Conservation (phyloP, 805 yeast species). For the Scheffersomyces amazonensis region DNA sequence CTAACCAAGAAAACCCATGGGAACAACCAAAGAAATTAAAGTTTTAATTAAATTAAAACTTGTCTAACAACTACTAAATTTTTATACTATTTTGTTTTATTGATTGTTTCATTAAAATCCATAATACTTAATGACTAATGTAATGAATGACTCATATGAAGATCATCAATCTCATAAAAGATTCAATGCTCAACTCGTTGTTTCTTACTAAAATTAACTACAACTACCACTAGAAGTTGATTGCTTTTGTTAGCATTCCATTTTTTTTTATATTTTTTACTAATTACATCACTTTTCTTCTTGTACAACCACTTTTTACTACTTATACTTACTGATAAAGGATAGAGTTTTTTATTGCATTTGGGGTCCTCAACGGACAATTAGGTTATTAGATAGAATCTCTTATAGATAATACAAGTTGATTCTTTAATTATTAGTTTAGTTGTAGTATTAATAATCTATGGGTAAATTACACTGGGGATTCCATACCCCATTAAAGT, state of each 20-base stretch:
- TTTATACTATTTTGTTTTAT: not conserved
- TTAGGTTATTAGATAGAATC: constrained; percentile 14
- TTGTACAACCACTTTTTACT: constrained; percentile 4
- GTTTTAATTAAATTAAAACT: constrained; percentile 36
- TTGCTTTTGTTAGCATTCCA: constrained; percentile 14
- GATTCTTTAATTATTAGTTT: not conserved
- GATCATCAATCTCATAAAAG: constrained; percentile 6
- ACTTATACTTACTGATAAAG: constrained; percentile 11
- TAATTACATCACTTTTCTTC: constrained; percentile 3
- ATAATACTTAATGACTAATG: constrained; percentile 36
- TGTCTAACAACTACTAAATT: not conserved
- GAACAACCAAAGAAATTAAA: constrained; percentile 87
- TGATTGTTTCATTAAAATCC: not conserved
- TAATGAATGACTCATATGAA: constrained; percentile 37
- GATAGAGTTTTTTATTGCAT: constrained; percentile 42
- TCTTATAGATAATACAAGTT: not conserved
- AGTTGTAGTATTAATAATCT: constrained; percentile 1
- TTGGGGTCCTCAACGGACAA: constrained; percentile 53
- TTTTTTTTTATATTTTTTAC: constrained; percentile 2
- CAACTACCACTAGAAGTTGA: no score
- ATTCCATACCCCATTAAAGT: constrained; percentile 19
- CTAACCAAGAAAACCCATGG: constrained; percentile 98
- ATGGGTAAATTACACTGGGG: constrained; percentile 2
- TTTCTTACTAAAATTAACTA: constrained; percentile 10
- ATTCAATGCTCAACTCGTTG: constrained; percentile 49